Percentiles rank a stretch among this genome's conserved stretches.
Evolutionary conservation across 345 rosid species (phyloP).

Genomic region (Gossypium anomalum): DNA sequence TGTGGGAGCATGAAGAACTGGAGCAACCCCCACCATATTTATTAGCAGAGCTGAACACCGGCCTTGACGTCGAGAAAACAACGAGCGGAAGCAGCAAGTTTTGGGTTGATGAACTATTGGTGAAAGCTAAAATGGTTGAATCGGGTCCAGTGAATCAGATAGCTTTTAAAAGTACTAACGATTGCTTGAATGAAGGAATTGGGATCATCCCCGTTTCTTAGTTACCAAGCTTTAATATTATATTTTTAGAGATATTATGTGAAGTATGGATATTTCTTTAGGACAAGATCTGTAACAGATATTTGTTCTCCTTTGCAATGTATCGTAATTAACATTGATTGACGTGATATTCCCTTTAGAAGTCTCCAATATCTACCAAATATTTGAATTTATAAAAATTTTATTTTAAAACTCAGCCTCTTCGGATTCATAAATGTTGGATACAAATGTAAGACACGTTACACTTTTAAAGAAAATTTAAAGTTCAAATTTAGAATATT

Average conservation of each 20-base stretch:
- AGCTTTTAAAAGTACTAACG: not conserved
- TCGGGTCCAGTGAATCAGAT: not conserved
- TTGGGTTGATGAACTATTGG: not conserved
- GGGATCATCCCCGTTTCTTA: not conserved
- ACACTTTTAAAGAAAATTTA: no score
- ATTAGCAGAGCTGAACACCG: not conserved
- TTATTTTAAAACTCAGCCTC: no score
- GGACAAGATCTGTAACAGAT: no score
- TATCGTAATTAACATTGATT: no score
- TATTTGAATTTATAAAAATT: no score
- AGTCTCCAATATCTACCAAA: no score
- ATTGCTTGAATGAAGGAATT: not conserved
- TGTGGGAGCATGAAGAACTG: not conserved
- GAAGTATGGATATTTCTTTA: not conserved
- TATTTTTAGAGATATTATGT: not conserved
- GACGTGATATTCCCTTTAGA: no score
- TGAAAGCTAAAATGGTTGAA: slow-evolving; percentile 9
- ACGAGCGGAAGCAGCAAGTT: not conserved
- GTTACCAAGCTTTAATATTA: not conserved
- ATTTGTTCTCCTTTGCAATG: no score
- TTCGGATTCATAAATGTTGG: no score
- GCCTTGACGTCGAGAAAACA: not conserved
- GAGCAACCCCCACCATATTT: slow-evolving; percentile 4
- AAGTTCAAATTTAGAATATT: no score
- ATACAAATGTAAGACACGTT: no score